Percentiles rank a stretch among this genome's conserved stretches.
Conservation (phyloP, 2,329 filamentous ascomycete genomes). For the Fusarium sp. region DNA sequence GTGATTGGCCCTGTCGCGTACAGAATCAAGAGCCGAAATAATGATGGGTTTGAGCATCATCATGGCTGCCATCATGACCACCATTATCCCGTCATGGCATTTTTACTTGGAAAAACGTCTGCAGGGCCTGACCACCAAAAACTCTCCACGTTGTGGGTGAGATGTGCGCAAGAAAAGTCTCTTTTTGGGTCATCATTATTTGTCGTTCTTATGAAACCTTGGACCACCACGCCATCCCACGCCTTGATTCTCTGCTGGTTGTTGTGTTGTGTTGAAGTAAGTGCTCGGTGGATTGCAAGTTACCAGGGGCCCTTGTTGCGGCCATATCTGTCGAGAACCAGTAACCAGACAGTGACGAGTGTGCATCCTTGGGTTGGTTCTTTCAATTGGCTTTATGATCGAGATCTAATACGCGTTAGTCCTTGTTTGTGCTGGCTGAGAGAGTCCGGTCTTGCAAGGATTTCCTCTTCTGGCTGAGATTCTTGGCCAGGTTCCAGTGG, state of each 20-base stretch:
- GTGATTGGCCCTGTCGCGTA: constrained; percentile 26
- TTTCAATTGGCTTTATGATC: constrained; percentile 47
- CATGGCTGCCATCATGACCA: constrained; percentile 38
- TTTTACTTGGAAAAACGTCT: constrained; percentile 1
- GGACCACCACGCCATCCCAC: constrained; percentile 39
- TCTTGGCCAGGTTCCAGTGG: constrained; percentile 3
- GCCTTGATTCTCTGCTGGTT: constrained; percentile 24
- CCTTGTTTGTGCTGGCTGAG: constrained; percentile 31
- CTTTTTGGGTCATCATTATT: constrained; percentile 5
- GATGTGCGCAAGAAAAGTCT: constrained; percentile 23
- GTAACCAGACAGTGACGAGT: constrained; percentile 34
- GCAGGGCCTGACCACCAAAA: background rate
- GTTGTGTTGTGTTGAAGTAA: constrained; percentile 1
- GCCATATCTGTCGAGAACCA: constrained; percentile 20
- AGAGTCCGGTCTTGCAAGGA: constrained; percentile 19
- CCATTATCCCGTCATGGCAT: constrained; percentile 6
- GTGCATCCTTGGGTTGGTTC: constrained; percentile 39
- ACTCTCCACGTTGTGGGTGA: constrained; percentile 1
- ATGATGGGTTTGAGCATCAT: constrained; percentile 44
- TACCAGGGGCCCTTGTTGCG: constrained; percentile 22
- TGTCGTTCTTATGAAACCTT: constrained; percentile 21
- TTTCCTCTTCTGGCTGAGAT: constrained; percentile 25
- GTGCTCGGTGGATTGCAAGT: background rate
- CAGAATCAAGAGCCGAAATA: constrained; percentile 18
- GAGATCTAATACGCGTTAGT: constrained; percentile 43